Percentiles rank a stretch among this genome's conserved stretches.
phyloP scores from a whole-genome alignment of 1,284 basidiomycete genomes.

The Leccinum fuscescens region DNA sequence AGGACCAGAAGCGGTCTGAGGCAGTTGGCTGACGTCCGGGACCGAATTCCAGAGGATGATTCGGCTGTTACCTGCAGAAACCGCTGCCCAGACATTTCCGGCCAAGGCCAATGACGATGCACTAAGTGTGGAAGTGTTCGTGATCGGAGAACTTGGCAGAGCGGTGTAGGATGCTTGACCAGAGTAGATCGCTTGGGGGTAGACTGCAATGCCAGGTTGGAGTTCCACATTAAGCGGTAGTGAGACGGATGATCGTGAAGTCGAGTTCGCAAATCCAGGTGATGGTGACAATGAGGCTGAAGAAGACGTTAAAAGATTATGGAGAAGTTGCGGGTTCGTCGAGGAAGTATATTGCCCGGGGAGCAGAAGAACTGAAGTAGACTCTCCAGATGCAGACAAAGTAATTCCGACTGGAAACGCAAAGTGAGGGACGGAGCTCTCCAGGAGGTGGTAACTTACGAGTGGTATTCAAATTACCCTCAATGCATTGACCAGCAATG shows the following conservation, averaged over 20 bases:
- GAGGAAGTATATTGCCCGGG: slow-evolving; percentile 71
- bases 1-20: slow-evolving; percentile 42
- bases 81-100: slow-evolving; percentile 63
- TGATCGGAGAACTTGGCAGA: slow-evolving; percentile 49
- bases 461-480: slow-evolving; percentile 69
- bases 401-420: slow-evolving; percentile 57
- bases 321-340: slow-evolving; percentile 68
- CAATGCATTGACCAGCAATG: slow-evolving; percentile 79
- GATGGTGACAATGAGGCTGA: slow-evolving; percentile 57
- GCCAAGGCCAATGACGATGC: slow-evolving; percentile 61
- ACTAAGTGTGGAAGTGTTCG: slow-evolving; percentile 49
- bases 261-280: slow-evolving; percentile 58
- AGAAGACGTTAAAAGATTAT: slow-evolving; percentile 60
- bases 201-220: slow-evolving; percentile 62
- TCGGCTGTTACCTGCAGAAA: slow-evolving; percentile 54
- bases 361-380: slow-evolving; percentile 58
- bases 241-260: slow-evolving; percentile 39
- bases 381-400: slow-evolving; percentile 51
- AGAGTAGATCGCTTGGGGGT: slow-evolving; percentile 57
- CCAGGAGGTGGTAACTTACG: slow-evolving; percentile 42
- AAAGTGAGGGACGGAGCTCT: slow-evolving; percentile 16
- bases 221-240: slow-evolving; percentile 66
- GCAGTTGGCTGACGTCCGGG: slow-evolving; percentile 70
- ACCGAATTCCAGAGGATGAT: slow-evolving; percentile 75
- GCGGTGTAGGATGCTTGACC: slow-evolving; percentile 58